These are phyloP conservation scores for Phytophthora cactorum DNA, from an alignment of 352 stramenopile species.

Conservation along the genomic window DNA sequence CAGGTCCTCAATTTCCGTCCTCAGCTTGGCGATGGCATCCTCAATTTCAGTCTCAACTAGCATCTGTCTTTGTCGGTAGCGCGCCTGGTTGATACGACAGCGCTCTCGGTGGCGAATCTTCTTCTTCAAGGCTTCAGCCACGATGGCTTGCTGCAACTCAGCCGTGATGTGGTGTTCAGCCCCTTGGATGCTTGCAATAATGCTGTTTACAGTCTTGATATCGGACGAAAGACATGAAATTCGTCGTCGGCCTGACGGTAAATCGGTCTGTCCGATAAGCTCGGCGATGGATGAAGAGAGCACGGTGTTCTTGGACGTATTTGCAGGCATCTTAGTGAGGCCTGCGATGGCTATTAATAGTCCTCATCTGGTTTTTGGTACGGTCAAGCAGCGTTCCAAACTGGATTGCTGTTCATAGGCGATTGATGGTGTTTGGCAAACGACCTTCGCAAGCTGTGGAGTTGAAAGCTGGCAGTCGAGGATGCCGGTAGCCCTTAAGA, in stretches of 20 bases:
- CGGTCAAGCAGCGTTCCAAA: too few relatives aligned
- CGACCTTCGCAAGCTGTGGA: too few relatives aligned
- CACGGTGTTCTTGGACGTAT: too few relatives aligned
- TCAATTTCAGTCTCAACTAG: not conserved
- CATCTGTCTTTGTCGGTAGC: conserved; percentile 13
- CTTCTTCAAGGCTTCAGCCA: conserved; percentile 19
- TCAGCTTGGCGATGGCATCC: conserved; percentile 2
- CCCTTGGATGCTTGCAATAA: conserved; percentile 15
- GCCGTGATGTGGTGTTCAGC: conserved; percentile 9
- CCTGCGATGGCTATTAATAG: too few relatives aligned
- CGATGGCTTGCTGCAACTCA: conserved; percentile 8
- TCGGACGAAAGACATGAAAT: conserved; percentile 9
- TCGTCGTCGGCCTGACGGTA: not conserved
- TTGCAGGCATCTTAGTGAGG: too few relatives aligned
- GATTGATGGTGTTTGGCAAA: too few relatives aligned
- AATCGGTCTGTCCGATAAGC: not conserved
- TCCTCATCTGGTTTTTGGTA: too few relatives aligned
- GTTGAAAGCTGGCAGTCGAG: too few relatives aligned
- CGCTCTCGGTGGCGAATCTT: conserved; percentile 10
- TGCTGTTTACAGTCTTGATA: conserved; percentile 6
- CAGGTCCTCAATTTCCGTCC: conserved; percentile 3
- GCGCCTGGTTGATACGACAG: conserved; percentile 17
- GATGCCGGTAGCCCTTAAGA: too few relatives aligned
- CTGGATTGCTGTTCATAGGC: too few relatives aligned
- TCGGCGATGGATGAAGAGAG: not conserved